These are phyloP conservation scores for Tricholoma terreum DNA, from an alignment of 768 basidiomycete species.

Conservation along the genomic window DNA sequence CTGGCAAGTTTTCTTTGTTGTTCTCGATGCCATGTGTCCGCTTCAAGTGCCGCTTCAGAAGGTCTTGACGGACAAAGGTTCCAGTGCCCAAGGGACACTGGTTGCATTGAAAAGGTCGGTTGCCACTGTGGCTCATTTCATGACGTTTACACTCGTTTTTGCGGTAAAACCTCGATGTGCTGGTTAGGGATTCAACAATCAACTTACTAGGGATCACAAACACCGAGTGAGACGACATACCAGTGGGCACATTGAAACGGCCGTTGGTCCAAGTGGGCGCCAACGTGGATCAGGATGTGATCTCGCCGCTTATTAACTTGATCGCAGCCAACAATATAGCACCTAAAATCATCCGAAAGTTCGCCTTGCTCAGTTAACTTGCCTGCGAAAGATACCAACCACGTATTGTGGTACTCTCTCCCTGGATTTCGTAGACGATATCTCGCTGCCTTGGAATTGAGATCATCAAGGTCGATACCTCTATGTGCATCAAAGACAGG, in stretches of 20 bases:
- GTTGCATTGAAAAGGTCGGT: conserved; percentile 56
- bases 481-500: conserved; percentile 64
- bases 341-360: conserved; percentile 58
- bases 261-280: conserved; percentile 67
- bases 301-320: conserved; percentile 72
- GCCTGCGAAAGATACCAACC: conserved; percentile 68
- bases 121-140: conserved; percentile 59
- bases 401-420: conserved; percentile 57
- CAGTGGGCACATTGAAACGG: conserved; percentile 64
- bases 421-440: conserved; percentile 54
- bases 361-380: conserved; percentile 58
- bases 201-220: background rate
- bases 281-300: conserved; percentile 72
- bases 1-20: background rate
- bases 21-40: conserved; percentile 47
- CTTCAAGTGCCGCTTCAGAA: conserved; percentile 63
- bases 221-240: conserved; percentile 27
- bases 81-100: conserved; percentile 47
- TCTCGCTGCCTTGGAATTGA: conserved; percentile 52
- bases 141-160: conserved; percentile 80
- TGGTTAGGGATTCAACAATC: conserved; percentile 22
- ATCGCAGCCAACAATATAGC: conserved; percentile 62
- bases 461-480: conserved; percentile 53
- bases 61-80: conserved; percentile 64
- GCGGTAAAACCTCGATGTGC: conserved; percentile 61